These are phyloP conservation scores for Teunomyces barrocoloradensis DNA, from an alignment of 805 yeast genomes.

Conservation along the genomic window DNA sequence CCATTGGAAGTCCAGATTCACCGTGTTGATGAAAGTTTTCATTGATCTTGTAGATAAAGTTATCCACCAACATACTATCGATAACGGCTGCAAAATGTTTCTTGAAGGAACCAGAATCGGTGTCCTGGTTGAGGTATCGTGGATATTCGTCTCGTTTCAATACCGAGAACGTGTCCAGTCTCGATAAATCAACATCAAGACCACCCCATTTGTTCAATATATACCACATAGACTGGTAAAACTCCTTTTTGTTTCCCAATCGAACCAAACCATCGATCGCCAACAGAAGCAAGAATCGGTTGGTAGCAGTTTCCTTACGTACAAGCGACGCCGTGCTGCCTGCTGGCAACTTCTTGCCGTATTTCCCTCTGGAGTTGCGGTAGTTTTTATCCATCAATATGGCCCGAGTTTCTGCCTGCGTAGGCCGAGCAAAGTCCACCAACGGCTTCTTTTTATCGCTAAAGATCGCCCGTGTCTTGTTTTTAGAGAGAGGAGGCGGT, in stretches of 20 bases:
- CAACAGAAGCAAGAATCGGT: constrained; percentile 30
- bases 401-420: constrained; percentile 17
- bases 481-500: constrained; percentile 23
- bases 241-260: constrained; percentile 31
- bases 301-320: constrained; percentile 18
- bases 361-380: constrained; percentile 18
- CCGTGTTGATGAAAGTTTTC: constrained; percentile 18
- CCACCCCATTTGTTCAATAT: constrained; percentile 36
- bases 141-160: constrained; percentile 1
- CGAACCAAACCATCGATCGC: constrained; percentile 29
- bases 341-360: constrained; percentile 14
- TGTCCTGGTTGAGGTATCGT: neutral
- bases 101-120: neutral
- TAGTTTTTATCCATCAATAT: constrained; percentile 13
- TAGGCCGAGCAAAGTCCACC: constrained; percentile 31
- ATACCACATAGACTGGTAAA: constrained; percentile 31
- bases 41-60: constrained; percentile 32
- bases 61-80: constrained; percentile 32
- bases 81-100: constrained; percentile 10
- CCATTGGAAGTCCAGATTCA: constrained; percentile 13
- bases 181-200: constrained; percentile 11
- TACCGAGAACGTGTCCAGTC: neutral
- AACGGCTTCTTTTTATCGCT: constrained; percentile 25
- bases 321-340: constrained; percentile 5
- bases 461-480: constrained; percentile 22